Base-by-base conservation (phyloP, 139 green algal genomes). In the Chlorella sp. region DNA sequence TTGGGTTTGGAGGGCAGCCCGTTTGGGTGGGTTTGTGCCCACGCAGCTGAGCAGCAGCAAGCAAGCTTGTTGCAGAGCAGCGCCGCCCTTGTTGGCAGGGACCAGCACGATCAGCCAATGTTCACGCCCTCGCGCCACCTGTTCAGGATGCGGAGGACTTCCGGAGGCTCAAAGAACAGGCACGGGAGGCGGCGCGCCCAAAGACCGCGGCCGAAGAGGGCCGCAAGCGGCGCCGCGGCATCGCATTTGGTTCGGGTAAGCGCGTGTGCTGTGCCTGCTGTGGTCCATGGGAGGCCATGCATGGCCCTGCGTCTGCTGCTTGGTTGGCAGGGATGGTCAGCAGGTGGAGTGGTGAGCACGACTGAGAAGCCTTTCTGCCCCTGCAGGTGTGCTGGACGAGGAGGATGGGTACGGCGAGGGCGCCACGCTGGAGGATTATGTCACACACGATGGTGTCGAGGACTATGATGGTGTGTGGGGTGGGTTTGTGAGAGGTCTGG, bases 71-170 rank as follows among this genome's bases (percentile, higher is more conserved):
- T n/a, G n/a, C n/a, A n/a, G n/a, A n/a, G n/a, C n/a, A n/a, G n/a
- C n/a, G n/a, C n/a, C n/a, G n/a, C n/a, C n/a, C n/a, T 15, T 74
- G 34, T 16, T 16, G 39, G 68, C 7, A 55, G 7, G 44, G 44
- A 7, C 44, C 7, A 17, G 44, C 44, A 11, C 44, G 7, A 23
- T 2, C 21, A 21, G 16, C 20, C 25, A 23, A 16, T 36, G 34
- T 55, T 75, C 36, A 55, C 69, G 9, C 32, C 30, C 41, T 13
- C 39, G 6, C 41, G 3, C 41, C 15, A 6, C 16, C 25, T 2
- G 17, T 3, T 68, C 87, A 90, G 75, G 94, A 90, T 13, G 95
- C 97, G 0, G 93, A 96, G 78, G 95, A 97, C 70, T 98, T 99
- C 83, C 85, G 94, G 18, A n/a, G 47, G 13, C 82, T 85, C 7